Conservation (phyloP, 139 green algal species). For the Medakamo hakoo region DNA sequence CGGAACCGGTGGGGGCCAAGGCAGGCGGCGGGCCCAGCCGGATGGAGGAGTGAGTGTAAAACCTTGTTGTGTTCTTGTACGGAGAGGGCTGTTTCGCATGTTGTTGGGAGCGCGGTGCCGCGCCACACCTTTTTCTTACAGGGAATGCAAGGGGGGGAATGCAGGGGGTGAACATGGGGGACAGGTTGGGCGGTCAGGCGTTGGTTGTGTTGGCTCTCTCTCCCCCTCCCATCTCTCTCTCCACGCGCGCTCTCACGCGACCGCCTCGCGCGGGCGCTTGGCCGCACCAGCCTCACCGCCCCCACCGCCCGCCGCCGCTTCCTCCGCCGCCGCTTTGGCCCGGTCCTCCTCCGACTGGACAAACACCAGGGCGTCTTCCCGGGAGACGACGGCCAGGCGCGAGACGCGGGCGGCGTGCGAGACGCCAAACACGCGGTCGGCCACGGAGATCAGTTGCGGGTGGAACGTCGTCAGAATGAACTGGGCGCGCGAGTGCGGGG, state of each 20-base stretch:
- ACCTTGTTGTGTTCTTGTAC: not conserved
- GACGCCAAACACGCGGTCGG: constrained; percentile 82
- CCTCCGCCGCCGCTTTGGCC: not conserved
- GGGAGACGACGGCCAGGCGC: constrained; percentile 33
- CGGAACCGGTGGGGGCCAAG: too few species aligned
- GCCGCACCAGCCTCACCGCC: not conserved
- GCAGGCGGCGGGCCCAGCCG: too few species aligned
- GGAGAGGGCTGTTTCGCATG: too few species aligned
- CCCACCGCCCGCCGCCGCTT: not conserved
- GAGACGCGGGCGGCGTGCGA: constrained; percentile 69
- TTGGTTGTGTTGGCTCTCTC: not conserved
- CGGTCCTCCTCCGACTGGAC: constrained; percentile 38
- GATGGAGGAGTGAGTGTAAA: constrained; percentile 38
- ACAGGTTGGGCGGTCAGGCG: not conserved
- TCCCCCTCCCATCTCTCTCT: too few species aligned
- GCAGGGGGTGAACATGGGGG: constrained; percentile 3
- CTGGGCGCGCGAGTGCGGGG: constrained; percentile 50
- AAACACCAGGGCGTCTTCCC: constrained; percentile 61
- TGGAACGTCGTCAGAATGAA: constrained; percentile 99
- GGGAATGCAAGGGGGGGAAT: not conserved
- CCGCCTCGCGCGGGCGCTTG: too few species aligned
- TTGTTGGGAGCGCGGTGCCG: too few species aligned
- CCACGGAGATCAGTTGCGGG: constrained; percentile 64
- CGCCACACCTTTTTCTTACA: constrained; percentile 4
- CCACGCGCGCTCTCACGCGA: not conserved